Evolutionary conservation across 495 filamentous ascomycete genomes (phyloP), one percentile per base, ranked within the genome.

Genomic region (Letharia lupina): DNA sequence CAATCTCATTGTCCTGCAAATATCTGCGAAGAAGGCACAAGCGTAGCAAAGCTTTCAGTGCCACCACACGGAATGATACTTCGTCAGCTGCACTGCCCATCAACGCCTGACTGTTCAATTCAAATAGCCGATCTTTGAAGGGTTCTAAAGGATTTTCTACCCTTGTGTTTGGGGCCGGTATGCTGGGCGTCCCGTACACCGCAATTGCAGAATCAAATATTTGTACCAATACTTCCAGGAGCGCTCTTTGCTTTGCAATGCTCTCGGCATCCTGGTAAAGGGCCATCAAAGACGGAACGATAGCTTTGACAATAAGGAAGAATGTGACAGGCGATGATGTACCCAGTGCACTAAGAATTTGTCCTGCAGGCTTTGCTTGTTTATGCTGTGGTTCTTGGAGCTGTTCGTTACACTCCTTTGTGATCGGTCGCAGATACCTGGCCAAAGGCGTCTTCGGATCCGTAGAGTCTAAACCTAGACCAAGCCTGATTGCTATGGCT

Each of bases 361-460:
- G 80, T 16, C 87, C 85, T 7, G 85, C 79, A 18, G 88, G 86
- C 73, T 86, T 85, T 13, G 88, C 88, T 70, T 91, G 85, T 72
- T 89, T 90, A 41, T 88, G 86, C 64, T 89, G 87, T n/a, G 88
- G 87, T 67, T 90, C 88, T 67, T 86, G 83, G 6, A 91, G 73
- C 67, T 88, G 85, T 65, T 89, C 84, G 65, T 87, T 87, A 70
- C 87, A 89, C 72, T 90, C 88, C 70, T 86, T 86, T 16, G 82
- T 82, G 61, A 90, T 83, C 16, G 86, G 81, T 42, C 80, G 79
- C 41, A 90, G 75, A 67, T 84, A 91, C 50, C 83, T 79, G 28
- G 84, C 84, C 59, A 89, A 75, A 48, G 84, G 80, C 23, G 82
- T 72, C 41, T 80, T 75, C 39, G 80, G 73, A 8, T 83, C 79